phyloP scores from a whole-genome alignment of 148 eudicot genomes.

The Fallopia convolvulus region DNA sequence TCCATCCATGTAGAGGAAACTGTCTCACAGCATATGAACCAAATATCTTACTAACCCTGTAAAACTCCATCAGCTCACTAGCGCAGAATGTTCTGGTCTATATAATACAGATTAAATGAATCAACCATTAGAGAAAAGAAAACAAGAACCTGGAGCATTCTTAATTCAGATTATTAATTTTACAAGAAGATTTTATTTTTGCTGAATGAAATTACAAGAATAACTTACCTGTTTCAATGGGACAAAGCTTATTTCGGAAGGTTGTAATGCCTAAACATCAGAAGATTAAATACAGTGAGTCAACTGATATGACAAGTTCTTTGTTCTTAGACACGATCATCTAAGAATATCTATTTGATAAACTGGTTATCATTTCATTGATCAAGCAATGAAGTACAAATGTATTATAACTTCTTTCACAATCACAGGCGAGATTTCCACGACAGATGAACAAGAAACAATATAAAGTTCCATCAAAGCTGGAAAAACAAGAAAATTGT shows the following conservation, averaged over 20 bases:
- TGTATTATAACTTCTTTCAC: neutral
- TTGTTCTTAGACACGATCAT: too few species aligned
- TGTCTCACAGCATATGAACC: too few species aligned
- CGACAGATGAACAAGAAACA: neutral
- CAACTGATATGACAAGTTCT: too few species aligned
- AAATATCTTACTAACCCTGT: constrained; percentile 45
- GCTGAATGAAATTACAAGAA: neutral
- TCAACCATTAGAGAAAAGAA: neutral
- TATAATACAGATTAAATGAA: constrained; percentile 5
- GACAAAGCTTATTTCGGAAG: constrained; percentile 59
- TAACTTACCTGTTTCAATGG: constrained; percentile 75
- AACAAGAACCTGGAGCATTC: neutral
- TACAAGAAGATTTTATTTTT: neutral
- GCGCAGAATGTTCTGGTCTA: constrained; percentile 75
- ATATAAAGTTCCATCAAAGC: neutral
- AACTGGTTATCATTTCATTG: neutral
- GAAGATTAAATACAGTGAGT: too few species aligned
- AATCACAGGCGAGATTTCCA: neutral
- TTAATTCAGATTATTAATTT: neutral
- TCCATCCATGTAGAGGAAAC: too few species aligned
- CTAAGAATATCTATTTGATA: too few species aligned
- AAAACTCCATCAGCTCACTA: constrained; percentile 87
- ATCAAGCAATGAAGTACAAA: neutral
- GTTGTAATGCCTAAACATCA: constrained; percentile 59
- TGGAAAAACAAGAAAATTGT: neutral